phyloP scores from a whole-genome alignment of 768 basidiomycete genomes.

The Mycena filopes region DNA sequence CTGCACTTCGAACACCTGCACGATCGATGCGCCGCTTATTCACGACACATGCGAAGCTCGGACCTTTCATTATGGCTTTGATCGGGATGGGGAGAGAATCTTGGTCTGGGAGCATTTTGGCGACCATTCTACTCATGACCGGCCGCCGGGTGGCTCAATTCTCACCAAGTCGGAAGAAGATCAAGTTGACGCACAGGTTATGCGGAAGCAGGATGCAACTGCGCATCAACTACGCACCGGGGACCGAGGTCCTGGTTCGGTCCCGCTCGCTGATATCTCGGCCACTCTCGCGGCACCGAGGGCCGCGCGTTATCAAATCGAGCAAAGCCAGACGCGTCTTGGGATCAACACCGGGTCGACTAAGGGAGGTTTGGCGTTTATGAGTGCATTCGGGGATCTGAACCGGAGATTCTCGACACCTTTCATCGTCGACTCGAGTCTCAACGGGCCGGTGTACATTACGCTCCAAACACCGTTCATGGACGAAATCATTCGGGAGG shows the following conservation, averaged over 20 bases:
- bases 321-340: conserved; percentile 20
- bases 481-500: conserved; percentile 28
- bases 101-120: conserved; percentile 4
- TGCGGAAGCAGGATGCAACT: conserved; percentile 25
- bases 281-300: conserved; percentile 31
- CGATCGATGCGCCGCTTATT: neutral
- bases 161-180: neutral
- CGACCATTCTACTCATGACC: neutral
- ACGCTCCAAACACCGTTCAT: conserved; percentile 39
- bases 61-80: neutral
- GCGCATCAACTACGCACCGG: conserved; percentile 35
- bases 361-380: conserved; percentile 27
- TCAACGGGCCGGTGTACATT: conserved; percentile 34
- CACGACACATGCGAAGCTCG: neutral
- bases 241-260: conserved; percentile 26
- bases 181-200: conserved; percentile 30
- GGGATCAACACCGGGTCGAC: conserved; percentile 23
- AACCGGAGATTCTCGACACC: conserved; percentile 21
- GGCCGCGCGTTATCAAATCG: conserved; percentile 27
- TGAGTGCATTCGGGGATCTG: conserved; percentile 27
- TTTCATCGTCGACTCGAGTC: conserved; percentile 35
- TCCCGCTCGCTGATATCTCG: conserved; percentile 34
- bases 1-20: neutral
- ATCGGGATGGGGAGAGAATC: neutral
- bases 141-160: neutral